Base-by-base conservation (phyloP, 352 stramenopile genomes). In the Phytophthora meadii region DNA sequence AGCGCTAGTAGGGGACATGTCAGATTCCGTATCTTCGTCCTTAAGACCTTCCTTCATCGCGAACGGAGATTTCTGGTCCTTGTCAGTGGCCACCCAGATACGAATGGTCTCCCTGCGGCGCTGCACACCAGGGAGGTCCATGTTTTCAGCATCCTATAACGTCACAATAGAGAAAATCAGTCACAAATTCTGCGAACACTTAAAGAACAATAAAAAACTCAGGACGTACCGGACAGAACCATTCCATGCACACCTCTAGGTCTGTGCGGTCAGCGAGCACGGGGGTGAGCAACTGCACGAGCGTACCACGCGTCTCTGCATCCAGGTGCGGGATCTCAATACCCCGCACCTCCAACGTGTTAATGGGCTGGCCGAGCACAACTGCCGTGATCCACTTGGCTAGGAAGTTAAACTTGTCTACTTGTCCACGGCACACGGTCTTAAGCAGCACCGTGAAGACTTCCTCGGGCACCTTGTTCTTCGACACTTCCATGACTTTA, bases 371-470 rank as follows among this genome's bases (percentile, higher is more conserved):
- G 30, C 72, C 82, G 3, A 93, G 70, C 59, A 96, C 88, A 27
- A 96, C 83, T 14, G 70, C 69, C 58, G 81, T 89, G 69, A 96
- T 94, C 88, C 88, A 96, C 27, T 82, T 93, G 50, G 87, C 85
- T 25, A 95, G 61, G 54, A 94, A 94, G 61, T 96, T 94, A 52
- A 96, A 96, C 72, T 94, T 94, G 72, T 96, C 87, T 22, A 95
- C 77, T 59, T 94, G 87, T 28, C 88, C 87, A 32, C 77, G 82
- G 57, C 88, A 96, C 32, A 95, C 88, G 39, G 89, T 91, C 69
- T 92, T 90, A 54, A 94, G 81, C 37, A 94, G 74, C 46, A 93
- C 72, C 28, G 82, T 80, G 64, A 94, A 96, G 25, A 94, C 87
- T 49, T 94, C 79, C 57, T 94, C 85, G 1, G 86, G 84, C 61